Evolutionary conservation across 805 yeast species (phyloP).

Genomic region (Lipomyces orientalis): DNA sequence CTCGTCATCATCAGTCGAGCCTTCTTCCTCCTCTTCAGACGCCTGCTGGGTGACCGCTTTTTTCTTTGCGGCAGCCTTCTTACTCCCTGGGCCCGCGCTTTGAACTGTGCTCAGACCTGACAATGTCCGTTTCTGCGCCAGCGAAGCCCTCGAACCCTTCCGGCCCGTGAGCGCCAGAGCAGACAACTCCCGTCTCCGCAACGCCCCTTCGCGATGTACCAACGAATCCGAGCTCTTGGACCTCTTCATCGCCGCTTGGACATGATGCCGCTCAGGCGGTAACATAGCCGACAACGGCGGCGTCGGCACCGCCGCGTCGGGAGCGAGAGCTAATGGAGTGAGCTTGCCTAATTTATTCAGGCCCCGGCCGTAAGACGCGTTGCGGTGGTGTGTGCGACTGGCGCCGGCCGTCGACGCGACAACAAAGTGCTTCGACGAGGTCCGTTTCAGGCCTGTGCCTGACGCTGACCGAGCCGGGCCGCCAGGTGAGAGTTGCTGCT

Average conservation of each 20-base stretch:
- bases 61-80: conserved; percentile 6
- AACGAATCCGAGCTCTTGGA: conserved; percentile 32
- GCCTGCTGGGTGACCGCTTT: neutral
- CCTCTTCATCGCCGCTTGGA: conserved; percentile 16
- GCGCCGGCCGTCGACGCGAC: conserved; percentile 19
- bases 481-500: conserved; percentile 2
- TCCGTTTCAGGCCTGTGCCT: conserved; percentile 16
- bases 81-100: neutral
- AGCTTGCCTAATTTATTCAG: conserved; percentile 28
- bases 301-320: conserved; percentile 1
- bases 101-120: conserved; percentile 12
- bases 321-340: conserved; percentile 17
- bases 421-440: conserved; percentile 33
- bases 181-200: conserved; percentile 18
- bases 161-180: conserved; percentile 27
- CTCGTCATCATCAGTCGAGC: conserved; percentile 27
- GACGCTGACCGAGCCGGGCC: conserved; percentile 20
- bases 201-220: conserved; percentile 4
- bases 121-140: conserved; percentile 28
- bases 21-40: conserved; percentile 25
- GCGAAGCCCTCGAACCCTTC: conserved; percentile 23
- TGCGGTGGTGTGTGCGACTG: conserved; percentile 29
- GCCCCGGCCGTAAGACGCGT: conserved; percentile 26
- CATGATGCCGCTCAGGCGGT: conserved; percentile 7
- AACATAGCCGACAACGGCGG: conserved; percentile 12